These are phyloP conservation scores for Colletotrichum sp. DNA, from an alignment of 2,329 filamentous ascomycete genomes.

Conservation along the genomic window DNA sequence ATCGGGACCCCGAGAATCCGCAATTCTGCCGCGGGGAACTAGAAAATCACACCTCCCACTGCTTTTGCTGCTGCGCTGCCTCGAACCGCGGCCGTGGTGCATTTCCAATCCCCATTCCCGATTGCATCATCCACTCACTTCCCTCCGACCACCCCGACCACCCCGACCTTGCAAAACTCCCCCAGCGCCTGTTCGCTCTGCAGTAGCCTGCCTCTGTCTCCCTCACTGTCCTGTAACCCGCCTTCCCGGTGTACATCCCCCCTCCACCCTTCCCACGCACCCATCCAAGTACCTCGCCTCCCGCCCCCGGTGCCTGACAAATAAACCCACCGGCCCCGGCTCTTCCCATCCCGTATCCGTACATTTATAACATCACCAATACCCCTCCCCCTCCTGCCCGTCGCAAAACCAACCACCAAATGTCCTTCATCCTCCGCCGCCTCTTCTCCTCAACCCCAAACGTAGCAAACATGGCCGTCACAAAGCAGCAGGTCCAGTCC, in stretches of 20 bases:
- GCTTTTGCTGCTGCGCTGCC: background rate
- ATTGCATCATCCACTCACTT: conserved; percentile 16
- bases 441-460: conserved; percentile 65
- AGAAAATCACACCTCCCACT: background rate
- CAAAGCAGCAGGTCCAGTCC: conserved; percentile 80
- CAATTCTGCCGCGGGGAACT: background rate
- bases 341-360: background rate
- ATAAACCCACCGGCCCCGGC: background rate
- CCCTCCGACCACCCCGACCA: background rate
- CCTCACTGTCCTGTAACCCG: background rate
- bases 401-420: conserved; percentile 26
- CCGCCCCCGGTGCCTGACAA: background rate
- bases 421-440: conserved; percentile 70
- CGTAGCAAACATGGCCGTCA: conserved; percentile 78
- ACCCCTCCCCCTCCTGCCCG: background rate
- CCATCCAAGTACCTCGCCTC: background rate
- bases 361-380: conserved; percentile 1
- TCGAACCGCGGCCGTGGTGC: background rate
- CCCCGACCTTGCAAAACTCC: background rate
- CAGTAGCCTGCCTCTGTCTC: background rate
- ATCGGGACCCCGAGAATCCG: background rate
- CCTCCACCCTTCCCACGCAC: background rate
- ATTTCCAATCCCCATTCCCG: background rate
- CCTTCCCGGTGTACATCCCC: background rate
- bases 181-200: background rate